Conservation (phyloP, 2,329 filamentous ascomycete species). For the Fusarium bulbicola region DNA sequence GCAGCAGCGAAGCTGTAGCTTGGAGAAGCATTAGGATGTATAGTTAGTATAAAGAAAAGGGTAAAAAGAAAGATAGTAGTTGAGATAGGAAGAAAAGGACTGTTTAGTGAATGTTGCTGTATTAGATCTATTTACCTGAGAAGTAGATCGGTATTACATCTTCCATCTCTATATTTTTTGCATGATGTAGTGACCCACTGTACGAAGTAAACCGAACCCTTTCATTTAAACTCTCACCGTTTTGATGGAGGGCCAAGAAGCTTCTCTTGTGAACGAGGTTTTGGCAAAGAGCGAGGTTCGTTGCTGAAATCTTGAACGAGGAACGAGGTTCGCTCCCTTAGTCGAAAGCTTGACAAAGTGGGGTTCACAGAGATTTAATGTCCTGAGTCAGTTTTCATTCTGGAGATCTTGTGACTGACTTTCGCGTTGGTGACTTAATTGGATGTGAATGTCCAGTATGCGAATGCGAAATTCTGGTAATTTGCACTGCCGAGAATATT, state of each 20-base stretch:
- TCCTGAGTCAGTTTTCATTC: not conserved
- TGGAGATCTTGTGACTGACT: accelerated
- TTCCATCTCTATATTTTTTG: too few species aligned
- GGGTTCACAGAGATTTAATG: accelerated
- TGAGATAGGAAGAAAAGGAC: accelerated
- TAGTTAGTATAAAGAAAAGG: not conserved
- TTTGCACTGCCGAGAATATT: too few species aligned
- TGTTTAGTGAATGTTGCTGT: accelerated
- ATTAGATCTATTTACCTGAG: accelerated
- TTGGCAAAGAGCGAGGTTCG: not conserved
- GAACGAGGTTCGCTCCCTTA: not conserved
- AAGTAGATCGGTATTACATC: not conserved
- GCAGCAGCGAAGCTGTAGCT: not conserved
- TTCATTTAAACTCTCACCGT: not conserved
- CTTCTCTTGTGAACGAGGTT: not conserved
- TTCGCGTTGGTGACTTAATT: not conserved
- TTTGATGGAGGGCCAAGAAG: not conserved
- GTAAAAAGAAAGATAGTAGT: not conserved
- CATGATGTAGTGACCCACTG: not conserved
- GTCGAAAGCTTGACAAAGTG: not conserved
- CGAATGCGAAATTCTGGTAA: not conserved
- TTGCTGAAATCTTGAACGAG: not conserved
- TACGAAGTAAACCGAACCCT: not conserved
- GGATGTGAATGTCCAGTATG: accelerated
- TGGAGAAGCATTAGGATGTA: not conserved